A percentile compares a stretch with the other conserved stretches of the same genome.
These are phyloP conservation scores for Fusarium virguliforme DNA, from an alignment of 2,329 filamentous ascomycete species.

Conservation along the genomic window DNA sequence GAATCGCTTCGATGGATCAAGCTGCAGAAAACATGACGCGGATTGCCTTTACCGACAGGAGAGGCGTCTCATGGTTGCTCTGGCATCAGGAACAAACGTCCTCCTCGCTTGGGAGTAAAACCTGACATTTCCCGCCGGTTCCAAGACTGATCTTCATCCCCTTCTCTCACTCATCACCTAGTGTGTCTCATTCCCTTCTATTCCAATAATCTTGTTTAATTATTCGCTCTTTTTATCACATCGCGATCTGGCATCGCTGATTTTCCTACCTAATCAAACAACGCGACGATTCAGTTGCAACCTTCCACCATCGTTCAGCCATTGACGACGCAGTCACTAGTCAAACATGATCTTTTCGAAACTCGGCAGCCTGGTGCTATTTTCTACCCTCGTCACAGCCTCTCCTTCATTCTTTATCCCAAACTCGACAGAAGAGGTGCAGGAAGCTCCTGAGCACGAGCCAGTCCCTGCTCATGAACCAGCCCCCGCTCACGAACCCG, in stretches of 20 bases:
- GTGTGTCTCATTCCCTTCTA: conserved; percentile 1
- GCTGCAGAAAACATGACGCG: neutral
- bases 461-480: conserved; percentile 1
- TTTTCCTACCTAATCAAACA: conserved; percentile 10
- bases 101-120: neutral
- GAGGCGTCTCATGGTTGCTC: neutral
- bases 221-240: conserved; percentile 16
- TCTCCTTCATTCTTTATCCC: conserved; percentile 33
- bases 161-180: neutral
- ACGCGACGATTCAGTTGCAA: conserved; percentile 2
- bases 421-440: neutral
- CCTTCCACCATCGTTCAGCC: neutral
- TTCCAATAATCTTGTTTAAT: neutral
- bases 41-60: neutral
- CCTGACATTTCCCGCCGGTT: neutral
- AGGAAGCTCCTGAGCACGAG: neutral
- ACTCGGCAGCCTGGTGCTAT: conserved; percentile 21
- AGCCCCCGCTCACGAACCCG: neutral
- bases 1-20: neutral
- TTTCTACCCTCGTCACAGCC: conserved; percentile 32
- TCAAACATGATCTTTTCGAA: conserved; percentile 28
- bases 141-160: conserved; percentile 6
- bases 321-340: neutral
- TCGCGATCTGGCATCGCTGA: conserved; percentile 42
- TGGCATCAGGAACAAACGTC: neutral